A percentile compares a stretch with the other conserved stretches of the same genome.
phyloP scores from a whole-genome alignment of 306 rosid genomes.

The Vigna unguiculata region DNA sequence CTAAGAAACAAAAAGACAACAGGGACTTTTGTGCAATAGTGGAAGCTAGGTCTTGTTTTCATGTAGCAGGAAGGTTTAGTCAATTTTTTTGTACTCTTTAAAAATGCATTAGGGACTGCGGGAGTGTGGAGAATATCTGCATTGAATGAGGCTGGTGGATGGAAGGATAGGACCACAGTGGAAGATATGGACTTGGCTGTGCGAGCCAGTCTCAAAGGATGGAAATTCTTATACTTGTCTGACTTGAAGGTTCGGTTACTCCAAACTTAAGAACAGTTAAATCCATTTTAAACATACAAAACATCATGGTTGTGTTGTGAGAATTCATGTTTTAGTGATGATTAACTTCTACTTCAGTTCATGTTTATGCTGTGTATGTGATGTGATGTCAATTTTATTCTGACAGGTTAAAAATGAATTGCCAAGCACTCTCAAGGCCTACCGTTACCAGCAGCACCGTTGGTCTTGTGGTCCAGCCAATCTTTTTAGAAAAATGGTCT shows the following conservation, averaged over 20 bases:
- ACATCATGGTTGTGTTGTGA: background rate
- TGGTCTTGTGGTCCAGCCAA: conserved; percentile 99
- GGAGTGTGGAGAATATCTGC: conserved; percentile 98
- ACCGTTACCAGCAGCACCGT: conserved; percentile 92
- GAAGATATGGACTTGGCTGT: conserved; percentile 99
- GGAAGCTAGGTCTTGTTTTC: background rate
- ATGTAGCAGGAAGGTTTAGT: conserved; percentile 25
- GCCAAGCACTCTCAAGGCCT: conserved; percentile 98
- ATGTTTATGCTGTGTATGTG: background rate
- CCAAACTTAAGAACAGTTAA: background rate
- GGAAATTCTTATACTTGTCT: conserved; percentile 86
- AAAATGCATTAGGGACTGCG: conserved; percentile 74
- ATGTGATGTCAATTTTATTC: background rate
- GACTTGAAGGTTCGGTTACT: conserved; percentile 57
- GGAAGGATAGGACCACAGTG: conserved; percentile 97
- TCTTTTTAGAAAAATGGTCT: conserved; percentile 86
- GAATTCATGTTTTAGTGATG: conserved; percentile 23
- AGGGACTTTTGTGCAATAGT: background rate
- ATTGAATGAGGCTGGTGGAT: conserved; percentile 91
- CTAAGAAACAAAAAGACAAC: background rate
- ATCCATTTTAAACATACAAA: background rate
- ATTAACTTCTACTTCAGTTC: background rate
- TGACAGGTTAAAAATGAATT: conserved; percentile 87
- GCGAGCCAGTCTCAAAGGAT: conserved; percentile 97
- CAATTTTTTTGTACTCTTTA: background rate